Base-by-base conservation (phyloP, 495 filamentous ascomycete species). In the Ascobolus immersus region DNA sequence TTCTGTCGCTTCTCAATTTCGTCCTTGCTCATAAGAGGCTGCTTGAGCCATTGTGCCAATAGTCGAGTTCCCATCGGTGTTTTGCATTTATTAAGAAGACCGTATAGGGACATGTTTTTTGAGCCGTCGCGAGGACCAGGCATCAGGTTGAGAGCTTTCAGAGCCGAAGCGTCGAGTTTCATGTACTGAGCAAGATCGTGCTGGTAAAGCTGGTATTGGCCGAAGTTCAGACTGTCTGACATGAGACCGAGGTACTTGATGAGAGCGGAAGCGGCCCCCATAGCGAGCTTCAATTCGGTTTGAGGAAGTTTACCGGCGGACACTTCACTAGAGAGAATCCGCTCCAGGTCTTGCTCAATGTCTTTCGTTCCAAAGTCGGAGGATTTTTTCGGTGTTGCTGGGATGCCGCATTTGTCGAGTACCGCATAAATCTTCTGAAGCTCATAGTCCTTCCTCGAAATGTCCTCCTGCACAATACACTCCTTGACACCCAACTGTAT, bases 101-200 rank as follows among this genome's bases (percentile, higher is more conserved):
- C 86, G 43, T 76, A 94, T 38, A 99, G 44, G 45, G 77, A 92
- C 89, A 94, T 99, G n/a, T 64, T 91, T 59, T 92, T 93, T 14
- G 80, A 65, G 12, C 86, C 89, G 45, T 94, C 89, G 44, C 79
- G 68, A 6, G 77, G 78, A 12, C 89, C 84, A 15, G 86, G 86
- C 79, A 99, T 93, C 13, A 99, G 62, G 44, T 94, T 99, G 28
- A 99, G 62, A 9, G 86, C 86, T 38, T 84, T 78, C 11, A 99
- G 57, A 2, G 86, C 86, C 4, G 86, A 79, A 9, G 89, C 77
- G 58, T 99, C 86, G 9, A 99, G 68, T 55, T 92, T 94, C 86
- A 99, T 99, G 45, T 78, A 99, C 47, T 99, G 86, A 8, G 80
- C 72, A 18, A 99, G 54, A 49, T 99, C 89, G 53, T 94, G 89